Evolutionary conservation across 2,329 filamentous ascomycete genomes (phyloP).

Genomic region (Penicillium palitans): DNA sequence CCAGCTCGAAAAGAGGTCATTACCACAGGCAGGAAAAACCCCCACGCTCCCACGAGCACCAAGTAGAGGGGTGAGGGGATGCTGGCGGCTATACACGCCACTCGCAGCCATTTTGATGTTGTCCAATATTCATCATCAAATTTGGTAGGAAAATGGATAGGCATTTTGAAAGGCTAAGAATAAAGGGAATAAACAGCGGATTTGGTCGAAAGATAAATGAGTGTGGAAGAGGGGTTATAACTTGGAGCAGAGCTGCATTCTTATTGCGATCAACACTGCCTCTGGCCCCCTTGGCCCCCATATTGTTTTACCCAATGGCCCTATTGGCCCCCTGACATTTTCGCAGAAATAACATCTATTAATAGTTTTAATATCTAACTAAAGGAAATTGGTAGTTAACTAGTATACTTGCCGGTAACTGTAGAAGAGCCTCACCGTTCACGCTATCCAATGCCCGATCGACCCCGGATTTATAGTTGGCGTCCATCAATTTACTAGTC

Average conservation of each 20-base stretch:
- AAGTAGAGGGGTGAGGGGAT: neutral
- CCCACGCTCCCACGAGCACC: neutral
- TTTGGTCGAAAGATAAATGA: neutral
- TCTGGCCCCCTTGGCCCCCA: neutral
- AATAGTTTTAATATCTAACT: no score
- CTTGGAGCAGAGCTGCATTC: neutral
- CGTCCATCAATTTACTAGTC: no score
- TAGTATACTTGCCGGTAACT: neutral
- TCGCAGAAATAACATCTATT: neutral
- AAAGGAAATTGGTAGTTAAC: no score
- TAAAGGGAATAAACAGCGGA: neutral
- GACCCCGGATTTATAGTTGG: neutral
- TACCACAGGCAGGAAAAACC: neutral
- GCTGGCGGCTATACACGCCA: neutral
- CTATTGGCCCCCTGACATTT: neutral
- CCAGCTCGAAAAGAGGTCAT: neutral
- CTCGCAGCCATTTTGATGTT: neutral
- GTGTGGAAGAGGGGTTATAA: neutral
- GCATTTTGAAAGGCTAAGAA: neutral
- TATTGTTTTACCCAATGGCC: neutral
- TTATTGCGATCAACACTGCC: neutral
- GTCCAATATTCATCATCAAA: neutral
- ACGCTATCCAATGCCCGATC: neutral
- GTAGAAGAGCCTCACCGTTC: neutral
- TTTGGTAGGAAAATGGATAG: neutral